Percentiles rank a stretch among this genome's conserved stretches.
Evolutionary conservation across 2,329 filamentous ascomycete genomes (phyloP).

Genomic region (Phialophora chinensis): DNA sequence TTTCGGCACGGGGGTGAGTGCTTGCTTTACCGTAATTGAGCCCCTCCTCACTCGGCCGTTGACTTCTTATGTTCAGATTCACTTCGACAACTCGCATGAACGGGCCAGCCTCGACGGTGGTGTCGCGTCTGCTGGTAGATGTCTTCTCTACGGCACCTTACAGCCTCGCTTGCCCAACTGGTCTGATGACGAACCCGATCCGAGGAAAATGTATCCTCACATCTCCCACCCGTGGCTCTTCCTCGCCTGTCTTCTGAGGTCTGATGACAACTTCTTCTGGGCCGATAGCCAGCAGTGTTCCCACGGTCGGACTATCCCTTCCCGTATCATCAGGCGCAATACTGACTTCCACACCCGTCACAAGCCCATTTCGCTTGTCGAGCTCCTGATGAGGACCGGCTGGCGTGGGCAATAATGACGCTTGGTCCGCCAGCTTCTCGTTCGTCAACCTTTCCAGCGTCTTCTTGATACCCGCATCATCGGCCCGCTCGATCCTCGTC

Average conservation of each 20-base stretch:
- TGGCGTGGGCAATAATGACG: slow-evolving; percentile 32
- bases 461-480: slow-evolving; percentile 19
- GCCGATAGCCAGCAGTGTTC: slow-evolving; percentile 31
- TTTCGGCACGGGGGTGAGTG: not conserved
- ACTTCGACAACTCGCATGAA: not conserved
- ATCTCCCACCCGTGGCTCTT: slow-evolving; percentile 15
- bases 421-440: slow-evolving; percentile 47
- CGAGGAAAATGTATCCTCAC: slow-evolving; percentile 32
- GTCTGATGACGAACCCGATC: slow-evolving; percentile 29
- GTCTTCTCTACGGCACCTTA: not conserved
- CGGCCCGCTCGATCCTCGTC: slow-evolving; percentile 29
- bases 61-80: not conserved
- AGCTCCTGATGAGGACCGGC: slow-evolving; percentile 22
- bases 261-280: slow-evolving; percentile 37
- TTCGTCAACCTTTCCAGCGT: slow-evolving; percentile 47
- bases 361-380: slow-evolving; percentile 33
- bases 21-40: not conserved
- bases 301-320: slow-evolving; percentile 30
- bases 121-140: not conserved
- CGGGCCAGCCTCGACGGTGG: not conserved
- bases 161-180: slow-evolving; percentile 13
- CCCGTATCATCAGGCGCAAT: slow-evolving; percentile 39
- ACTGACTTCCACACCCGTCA: slow-evolving; percentile 26
- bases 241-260: slow-evolving; percentile 18
- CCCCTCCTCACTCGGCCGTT: not conserved